phyloP scores from a whole-genome alignment of 305 asterid genomes.

The Rubia tinctorum region DNA sequence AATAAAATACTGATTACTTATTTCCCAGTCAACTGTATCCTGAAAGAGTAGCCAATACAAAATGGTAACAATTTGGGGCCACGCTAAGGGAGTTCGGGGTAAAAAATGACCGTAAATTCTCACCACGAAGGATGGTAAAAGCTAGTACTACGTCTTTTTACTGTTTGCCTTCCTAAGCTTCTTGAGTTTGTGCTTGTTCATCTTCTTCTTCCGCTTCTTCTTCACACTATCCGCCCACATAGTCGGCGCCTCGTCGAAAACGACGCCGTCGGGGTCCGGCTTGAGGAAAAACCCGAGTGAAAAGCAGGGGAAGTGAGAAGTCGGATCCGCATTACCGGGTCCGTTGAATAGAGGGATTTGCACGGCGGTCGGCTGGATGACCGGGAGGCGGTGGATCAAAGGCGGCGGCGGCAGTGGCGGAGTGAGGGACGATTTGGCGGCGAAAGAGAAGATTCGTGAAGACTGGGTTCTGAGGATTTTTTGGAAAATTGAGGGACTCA shows the following conservation, averaged over 20 bases:
- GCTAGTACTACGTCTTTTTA: conserved; percentile 43
- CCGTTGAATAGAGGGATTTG: conserved; percentile 16
- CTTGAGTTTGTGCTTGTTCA: conserved; percentile 85
- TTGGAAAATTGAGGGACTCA: conserved; percentile 48
- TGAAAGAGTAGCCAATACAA: background rate
- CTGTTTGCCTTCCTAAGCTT: conserved; percentile 64
- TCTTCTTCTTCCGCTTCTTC: conserved; percentile 89
- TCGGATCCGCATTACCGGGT: conserved; percentile 11
- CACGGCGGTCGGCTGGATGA: conserved; percentile 10
- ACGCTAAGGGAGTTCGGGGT: background rate
- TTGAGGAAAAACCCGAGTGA: conserved; percentile 47
- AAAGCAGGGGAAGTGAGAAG: conserved; percentile 41
- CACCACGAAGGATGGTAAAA: background rate
- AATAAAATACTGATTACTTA: background rate
- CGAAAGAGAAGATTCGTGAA: conserved; percentile 26
- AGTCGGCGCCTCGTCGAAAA: conserved; percentile 36
- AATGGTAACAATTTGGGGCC: background rate
- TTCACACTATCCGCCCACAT: conserved; percentile 76
- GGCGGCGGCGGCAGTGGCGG: conserved; percentile 20
- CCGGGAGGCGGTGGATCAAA: conserved; percentile 17
- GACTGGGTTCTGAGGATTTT: conserved; percentile 45
- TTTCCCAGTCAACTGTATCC: background rate
- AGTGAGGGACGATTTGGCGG: conserved; percentile 25
- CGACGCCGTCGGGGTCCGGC: conserved; percentile 33
- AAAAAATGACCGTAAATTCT: background rate